A percentile compares a stretch with the other conserved stretches of the same genome.
Conservation (phyloP, 495 filamentous ascomycete species). For the Xanthoparmelia taractica region DNA sequence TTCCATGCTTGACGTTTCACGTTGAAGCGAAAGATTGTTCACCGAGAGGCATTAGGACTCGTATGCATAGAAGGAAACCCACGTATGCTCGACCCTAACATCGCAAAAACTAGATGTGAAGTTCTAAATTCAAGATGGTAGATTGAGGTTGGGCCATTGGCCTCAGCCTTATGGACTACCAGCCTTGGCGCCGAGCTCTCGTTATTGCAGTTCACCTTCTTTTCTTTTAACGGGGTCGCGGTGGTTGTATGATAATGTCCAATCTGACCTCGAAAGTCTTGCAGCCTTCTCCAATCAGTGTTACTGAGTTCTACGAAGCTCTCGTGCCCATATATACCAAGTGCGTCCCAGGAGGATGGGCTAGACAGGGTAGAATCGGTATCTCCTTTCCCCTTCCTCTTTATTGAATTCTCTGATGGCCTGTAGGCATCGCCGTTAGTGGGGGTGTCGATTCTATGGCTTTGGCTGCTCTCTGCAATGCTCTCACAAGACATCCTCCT, state of each 20-base stretch:
- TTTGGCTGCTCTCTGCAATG: constrained; percentile 62
- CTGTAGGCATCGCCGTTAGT: constrained; percentile 72
- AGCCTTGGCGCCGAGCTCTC: neutral
- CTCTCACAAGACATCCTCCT: constrained; percentile 32
- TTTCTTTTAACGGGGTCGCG: neutral
- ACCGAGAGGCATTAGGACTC: neutral
- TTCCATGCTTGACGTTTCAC: neutral
- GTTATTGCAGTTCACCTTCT: neutral
- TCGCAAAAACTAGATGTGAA: neutral
- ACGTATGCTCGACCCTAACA: neutral
- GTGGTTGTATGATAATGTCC: neutral
- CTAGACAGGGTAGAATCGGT: neutral
- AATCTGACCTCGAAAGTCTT: neutral
- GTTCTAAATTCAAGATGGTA: neutral
- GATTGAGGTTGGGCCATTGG: neutral
- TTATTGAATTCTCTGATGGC: constrained; percentile 7
- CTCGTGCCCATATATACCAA: neutral
- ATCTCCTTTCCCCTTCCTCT: neutral
- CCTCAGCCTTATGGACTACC: neutral
- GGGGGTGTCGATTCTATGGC: constrained; percentile 97
- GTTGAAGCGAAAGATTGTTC: neutral
- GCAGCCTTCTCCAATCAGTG: neutral
- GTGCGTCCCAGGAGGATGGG: too few species aligned
- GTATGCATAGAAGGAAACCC: neutral
- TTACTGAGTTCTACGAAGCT: constrained; percentile 4